phyloP scores from a whole-genome alignment of 2,329 filamentous ascomycete species.

The Trichoderma sp. region DNA sequence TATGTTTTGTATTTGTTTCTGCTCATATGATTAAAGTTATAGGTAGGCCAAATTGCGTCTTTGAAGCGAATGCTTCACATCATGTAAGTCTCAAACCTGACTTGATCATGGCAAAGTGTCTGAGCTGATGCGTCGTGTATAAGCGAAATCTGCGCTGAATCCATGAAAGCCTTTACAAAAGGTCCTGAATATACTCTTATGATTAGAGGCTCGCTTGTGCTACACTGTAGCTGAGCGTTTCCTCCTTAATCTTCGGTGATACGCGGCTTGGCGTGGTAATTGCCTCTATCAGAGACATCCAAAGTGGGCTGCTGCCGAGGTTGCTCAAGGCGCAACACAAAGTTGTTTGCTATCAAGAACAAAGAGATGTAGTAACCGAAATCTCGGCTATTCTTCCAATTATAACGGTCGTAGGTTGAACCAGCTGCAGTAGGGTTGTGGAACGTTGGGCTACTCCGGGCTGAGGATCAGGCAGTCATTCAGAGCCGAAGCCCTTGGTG shows the following conservation, averaged over 20 bases:
- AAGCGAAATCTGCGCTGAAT: background rate
- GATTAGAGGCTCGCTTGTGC: background rate
- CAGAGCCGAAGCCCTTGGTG: background rate
- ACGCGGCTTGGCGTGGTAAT: background rate
- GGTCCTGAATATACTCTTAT: background rate
- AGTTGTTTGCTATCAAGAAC: background rate
- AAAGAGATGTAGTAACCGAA: background rate
- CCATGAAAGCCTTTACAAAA: background rate
- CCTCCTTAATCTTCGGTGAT: background rate
- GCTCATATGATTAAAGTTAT: background rate
- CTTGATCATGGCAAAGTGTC: background rate
- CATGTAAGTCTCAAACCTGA: background rate
- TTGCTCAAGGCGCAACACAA: background rate
- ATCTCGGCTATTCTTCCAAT: constrained; percentile 7
- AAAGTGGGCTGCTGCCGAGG: background rate
- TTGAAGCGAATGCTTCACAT: background rate
- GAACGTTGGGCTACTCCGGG: background rate
- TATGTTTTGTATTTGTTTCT: background rate
- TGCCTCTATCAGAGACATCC: background rate
- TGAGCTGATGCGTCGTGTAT: background rate
- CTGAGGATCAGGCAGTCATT: background rate
- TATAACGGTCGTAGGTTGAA: background rate
- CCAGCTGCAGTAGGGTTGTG: background rate
- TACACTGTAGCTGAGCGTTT: background rate
- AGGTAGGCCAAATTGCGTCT: background rate